phyloP scores from a whole-genome alignment of 2,329 filamentous ascomycete species.

The Zymoseptoria crescenta region DNA sequence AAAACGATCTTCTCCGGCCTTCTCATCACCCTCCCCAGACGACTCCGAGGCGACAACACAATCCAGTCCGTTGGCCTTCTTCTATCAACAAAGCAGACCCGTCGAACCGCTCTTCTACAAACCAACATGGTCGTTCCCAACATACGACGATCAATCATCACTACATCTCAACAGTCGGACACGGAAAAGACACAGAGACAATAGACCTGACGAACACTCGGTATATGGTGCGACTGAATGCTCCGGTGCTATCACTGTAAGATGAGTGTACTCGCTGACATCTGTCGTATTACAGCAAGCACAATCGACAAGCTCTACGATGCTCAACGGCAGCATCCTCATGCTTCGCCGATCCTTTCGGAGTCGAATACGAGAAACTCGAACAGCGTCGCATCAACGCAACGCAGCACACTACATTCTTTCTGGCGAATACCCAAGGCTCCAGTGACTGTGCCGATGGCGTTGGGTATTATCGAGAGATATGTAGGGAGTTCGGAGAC shows the following conservation, averaged over 20 bases:
- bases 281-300: slow-evolving; percentile 30
- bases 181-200: slow-evolving; percentile 51
- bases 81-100: slow-evolving; percentile 26
- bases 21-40: slow-evolving; percentile 36
- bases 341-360: slow-evolving; percentile 20
- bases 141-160: slow-evolving; percentile 18
- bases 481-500: slow-evolving; percentile 7
- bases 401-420: slow-evolving; percentile 40
- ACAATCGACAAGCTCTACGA: slow-evolving; percentile 40
- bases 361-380: slow-evolving; percentile 6
- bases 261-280: slow-evolving; percentile 14
- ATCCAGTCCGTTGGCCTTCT: slow-evolving; percentile 21
- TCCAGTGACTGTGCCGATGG: slow-evolving; percentile 16
- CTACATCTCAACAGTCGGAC: slow-evolving; percentile 48
- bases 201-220: slow-evolving; percentile 48
- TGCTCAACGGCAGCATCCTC: slow-evolving; percentile 32
- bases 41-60: slow-evolving; percentile 31
- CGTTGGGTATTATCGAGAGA: slow-evolving; percentile 5
- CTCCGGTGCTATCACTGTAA: slow-evolving; percentile 8
- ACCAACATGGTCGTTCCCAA: slow-evolving; percentile 22
- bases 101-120: slow-evolving; percentile 15
- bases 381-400: slow-evolving; percentile 16
- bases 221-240: slow-evolving; percentile 44
- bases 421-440: slow-evolving; percentile 39
- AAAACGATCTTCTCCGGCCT: slow-evolving; percentile 44